Evolutionary conservation across 345 rosid species (phyloP).

Genomic region (Luvunga scandens): DNA sequence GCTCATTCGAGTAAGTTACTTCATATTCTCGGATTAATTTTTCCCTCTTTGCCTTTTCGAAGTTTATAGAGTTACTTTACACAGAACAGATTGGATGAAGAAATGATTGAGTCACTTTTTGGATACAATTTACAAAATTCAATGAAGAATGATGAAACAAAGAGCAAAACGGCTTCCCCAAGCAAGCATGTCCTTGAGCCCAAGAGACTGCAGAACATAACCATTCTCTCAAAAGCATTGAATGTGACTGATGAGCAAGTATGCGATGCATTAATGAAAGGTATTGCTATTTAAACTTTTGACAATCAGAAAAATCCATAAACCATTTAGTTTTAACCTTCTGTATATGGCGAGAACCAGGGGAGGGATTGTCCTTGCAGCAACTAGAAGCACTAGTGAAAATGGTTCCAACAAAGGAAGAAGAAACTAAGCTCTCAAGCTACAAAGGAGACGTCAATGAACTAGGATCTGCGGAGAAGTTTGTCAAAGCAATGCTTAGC

Average conservation of each 20-base stretch:
- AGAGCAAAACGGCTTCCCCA: conserved; percentile 89
- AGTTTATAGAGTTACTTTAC: neutral
- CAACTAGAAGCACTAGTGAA: conserved; percentile 86
- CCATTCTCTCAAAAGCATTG: conserved; percentile 85
- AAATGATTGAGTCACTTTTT: conserved; percentile 95
- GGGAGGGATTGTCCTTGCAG: conserved; percentile 69
- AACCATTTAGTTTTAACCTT: neutral
- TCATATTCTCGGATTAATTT: neutral
- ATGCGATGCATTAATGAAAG: conserved; percentile 68
- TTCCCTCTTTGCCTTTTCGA: conserved; percentile 1
- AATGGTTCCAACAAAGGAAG: conserved; percentile 95
- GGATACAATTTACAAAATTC: conserved; percentile 69
- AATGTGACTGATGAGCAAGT: conserved; percentile 76
- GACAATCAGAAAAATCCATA: neutral
- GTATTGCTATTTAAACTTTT: conserved; percentile 31
- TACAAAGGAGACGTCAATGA: conserved; percentile 76
- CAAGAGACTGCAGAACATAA: conserved; percentile 85
- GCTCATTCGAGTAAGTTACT: conserved; percentile 87
- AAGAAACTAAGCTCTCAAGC: conserved; percentile 62
- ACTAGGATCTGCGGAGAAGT: conserved; percentile 81
- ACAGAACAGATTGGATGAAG: conserved; percentile 78
- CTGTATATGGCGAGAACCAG: conserved; percentile 28
- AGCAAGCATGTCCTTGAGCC: conserved; percentile 89
- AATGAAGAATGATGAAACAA: conserved; percentile 60
- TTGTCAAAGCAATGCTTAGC: conserved; percentile 52